These are phyloP conservation scores for Gnetum montanum DNA, from an alignment of 75 land plant genomes.

Conservation along the genomic window DNA sequence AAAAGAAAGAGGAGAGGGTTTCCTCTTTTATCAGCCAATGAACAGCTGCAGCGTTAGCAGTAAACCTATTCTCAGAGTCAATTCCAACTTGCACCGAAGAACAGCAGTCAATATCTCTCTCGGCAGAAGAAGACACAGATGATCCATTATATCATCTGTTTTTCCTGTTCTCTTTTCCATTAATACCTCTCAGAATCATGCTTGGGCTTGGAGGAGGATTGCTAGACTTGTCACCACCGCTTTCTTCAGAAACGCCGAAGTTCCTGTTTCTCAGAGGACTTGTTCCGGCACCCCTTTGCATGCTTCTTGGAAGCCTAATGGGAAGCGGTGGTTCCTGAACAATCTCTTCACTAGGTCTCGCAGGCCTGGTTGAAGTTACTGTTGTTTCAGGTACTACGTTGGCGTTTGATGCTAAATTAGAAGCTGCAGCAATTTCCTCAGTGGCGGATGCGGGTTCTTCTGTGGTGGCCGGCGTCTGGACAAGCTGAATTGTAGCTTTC, in stretches of 20 bases:
- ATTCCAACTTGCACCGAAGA: too few species aligned
- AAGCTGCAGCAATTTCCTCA: too few species aligned
- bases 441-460: background rate
- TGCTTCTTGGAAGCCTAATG: constrained; percentile 42
- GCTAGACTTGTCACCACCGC: constrained; percentile 1
- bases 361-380: background rate
- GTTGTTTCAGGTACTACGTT: background rate
- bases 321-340: constrained; percentile 20
- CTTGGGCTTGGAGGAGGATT: constrained; percentile 18
- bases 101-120: too few species aligned
- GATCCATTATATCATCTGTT: too few species aligned
- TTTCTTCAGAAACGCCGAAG: constrained; percentile 11
- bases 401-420: background rate
- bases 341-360: constrained; percentile 1
- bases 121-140: too few species aligned
- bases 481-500: constrained; percentile 49
- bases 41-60: too few species aligned
- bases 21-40: too few species aligned
- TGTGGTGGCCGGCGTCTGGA: constrained; percentile 13
- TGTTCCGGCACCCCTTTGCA: constrained; percentile 17
- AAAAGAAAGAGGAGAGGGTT: too few species aligned
- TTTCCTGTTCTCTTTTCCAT: constrained; percentile 45
- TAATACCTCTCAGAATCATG: constrained; percentile 4
- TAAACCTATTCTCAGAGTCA: too few species aligned
- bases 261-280: constrained; percentile 31